Conservation (phyloP, 164 flowering plant genomes). For the Tetrastigma voinierianum region DNA sequence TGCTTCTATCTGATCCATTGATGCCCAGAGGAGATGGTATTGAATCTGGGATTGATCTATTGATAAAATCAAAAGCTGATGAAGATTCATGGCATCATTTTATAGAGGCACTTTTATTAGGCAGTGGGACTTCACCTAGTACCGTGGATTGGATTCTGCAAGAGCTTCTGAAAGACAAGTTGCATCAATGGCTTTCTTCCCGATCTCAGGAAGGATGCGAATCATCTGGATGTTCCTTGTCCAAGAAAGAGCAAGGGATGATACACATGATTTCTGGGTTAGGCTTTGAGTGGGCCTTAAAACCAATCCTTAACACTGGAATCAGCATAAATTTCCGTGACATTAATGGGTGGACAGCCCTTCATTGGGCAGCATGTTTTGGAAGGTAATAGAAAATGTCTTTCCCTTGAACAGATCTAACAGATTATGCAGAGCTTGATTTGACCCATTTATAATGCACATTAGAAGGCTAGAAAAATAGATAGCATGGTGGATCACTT, state of each 20-base stretch:
- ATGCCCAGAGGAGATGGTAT: slow-evolving; percentile 28
- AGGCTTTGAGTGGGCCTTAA: slow-evolving; percentile 96
- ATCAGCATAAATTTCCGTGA: slow-evolving; percentile 87
- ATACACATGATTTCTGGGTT: slow-evolving; percentile 88
- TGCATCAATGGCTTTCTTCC: slow-evolving; percentile 68
- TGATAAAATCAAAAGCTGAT: slow-evolving; percentile 30
- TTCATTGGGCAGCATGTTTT: slow-evolving; percentile 98
- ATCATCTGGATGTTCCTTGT: slow-evolving; percentile 41
- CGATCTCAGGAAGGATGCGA: slow-evolving; percentile 27
- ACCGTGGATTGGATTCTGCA: slow-evolving; percentile 69
- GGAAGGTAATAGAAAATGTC: slow-evolving; percentile 62
- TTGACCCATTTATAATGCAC: too few species aligned
- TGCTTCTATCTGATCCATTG: slow-evolving; percentile 54
- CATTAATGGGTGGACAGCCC: slow-evolving; percentile 91
- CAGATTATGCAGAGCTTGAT: too few species aligned
- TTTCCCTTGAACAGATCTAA: too few species aligned
- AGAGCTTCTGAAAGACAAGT: slow-evolving; percentile 75
- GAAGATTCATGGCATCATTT: slow-evolving; percentile 60
- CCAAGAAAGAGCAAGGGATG: slow-evolving; percentile 90
- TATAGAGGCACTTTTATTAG: slow-evolving; percentile 59
- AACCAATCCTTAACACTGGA: slow-evolving; percentile 60
- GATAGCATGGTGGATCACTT: too few species aligned
- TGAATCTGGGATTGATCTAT: slow-evolving; percentile 26
- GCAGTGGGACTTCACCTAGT: slow-evolving; percentile 45
- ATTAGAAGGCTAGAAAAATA: too few species aligned